These are phyloP conservation scores for Anthracocystis setariae DNA, from an alignment of 1,284 basidiomycete genomes.

Conservation along the genomic window DNA sequence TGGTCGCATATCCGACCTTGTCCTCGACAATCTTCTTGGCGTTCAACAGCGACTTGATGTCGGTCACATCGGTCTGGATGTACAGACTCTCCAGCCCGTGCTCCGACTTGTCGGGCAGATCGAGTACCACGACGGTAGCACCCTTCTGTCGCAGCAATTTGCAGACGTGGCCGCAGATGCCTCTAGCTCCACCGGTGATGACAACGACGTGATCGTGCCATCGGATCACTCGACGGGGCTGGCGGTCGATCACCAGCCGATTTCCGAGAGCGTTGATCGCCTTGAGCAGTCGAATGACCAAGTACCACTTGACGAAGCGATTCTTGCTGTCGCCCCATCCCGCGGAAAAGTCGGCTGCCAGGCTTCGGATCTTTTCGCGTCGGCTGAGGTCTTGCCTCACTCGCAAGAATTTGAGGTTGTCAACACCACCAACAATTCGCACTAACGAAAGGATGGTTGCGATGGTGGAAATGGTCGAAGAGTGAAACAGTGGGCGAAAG, in stretches of 20 bases:
- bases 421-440: slow-evolving; percentile 36
- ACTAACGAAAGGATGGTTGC: slow-evolving; percentile 46
- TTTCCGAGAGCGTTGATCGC: slow-evolving; percentile 48
- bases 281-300: slow-evolving; percentile 35
- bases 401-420: slow-evolving; percentile 27
- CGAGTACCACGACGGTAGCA: slow-evolving; percentile 51
- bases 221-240: slow-evolving; percentile 25
- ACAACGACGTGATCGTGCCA: slow-evolving; percentile 55
- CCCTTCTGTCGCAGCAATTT: slow-evolving; percentile 42
- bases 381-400: slow-evolving; percentile 24
- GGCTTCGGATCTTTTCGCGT: slow-evolving; percentile 16
- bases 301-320: slow-evolving; percentile 32
- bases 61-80: slow-evolving; percentile 51
- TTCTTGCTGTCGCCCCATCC: slow-evolving; percentile 24
- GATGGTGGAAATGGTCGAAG: slow-evolving; percentile 26
- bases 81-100: slow-evolving; percentile 49
- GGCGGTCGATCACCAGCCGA: slow-evolving; percentile 39
- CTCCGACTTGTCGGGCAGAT: slow-evolving; percentile 43
- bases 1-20: slow-evolving; percentile 48
- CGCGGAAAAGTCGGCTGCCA: slow-evolving; percentile 19
- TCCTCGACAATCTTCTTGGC: slow-evolving; percentile 42
- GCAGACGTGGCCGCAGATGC: slow-evolving; percentile 48
- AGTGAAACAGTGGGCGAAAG: slow-evolving; percentile 36
- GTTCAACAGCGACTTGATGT: slow-evolving; percentile 44
- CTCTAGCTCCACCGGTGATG: slow-evolving; percentile 54